Base-by-base conservation (phyloP, 495 filamentous ascomycete species). In the Ramalina intermedia region DNA sequence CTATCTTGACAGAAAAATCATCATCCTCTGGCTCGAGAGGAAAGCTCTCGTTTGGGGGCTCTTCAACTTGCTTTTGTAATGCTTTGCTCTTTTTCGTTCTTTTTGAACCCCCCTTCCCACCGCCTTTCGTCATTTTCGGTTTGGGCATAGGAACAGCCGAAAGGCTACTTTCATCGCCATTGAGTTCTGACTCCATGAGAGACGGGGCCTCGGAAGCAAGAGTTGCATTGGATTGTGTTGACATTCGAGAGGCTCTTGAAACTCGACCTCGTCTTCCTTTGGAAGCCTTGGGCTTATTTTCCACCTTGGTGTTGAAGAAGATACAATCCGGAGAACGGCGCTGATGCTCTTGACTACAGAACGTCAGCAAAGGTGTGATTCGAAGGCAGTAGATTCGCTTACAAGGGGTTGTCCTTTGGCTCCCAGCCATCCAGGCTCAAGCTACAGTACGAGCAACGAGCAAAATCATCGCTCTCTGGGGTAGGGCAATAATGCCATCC, bases 401-500 rank as follows among this genome's bases (percentile, higher is more conserved):
- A 89, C 82, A 75, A 74, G 56, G 90, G 90, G 56, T 90, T 80
- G 63, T 96, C 90, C 55, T 81, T 80, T 12, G 84, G 80, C 58
- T 94, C 89, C 89, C 90, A 96, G 2, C 85, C 86, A 61, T 94
- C 87, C 41, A 96, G 72, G 27, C 78, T 82, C 26, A 96, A 63
- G 35, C 76, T 74, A 63, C 91, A 98, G 62, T 96, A 96, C 16
- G 80, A 75, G 60, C 91, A 98, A 12, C 77, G 88, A 3, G 82
- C 84, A 62, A 87, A 78, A 63, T 98, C 91, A 47, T 85, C 75
- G 24, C 76, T 81, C 33, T 89, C 87, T 33, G 73, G 68, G 1
- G 72, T 85, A 0, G 91, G 91, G 33, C 85, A 87, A 63, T 89
- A 95, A 60, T 84, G 86, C 87, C 89, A 98, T 14, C 91, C 91